Percentiles rank a stretch among this genome's conserved stretches.
Evolutionary conservation across 768 basidiomycete species (phyloP).

Genomic region (Lentinula sp.): DNA sequence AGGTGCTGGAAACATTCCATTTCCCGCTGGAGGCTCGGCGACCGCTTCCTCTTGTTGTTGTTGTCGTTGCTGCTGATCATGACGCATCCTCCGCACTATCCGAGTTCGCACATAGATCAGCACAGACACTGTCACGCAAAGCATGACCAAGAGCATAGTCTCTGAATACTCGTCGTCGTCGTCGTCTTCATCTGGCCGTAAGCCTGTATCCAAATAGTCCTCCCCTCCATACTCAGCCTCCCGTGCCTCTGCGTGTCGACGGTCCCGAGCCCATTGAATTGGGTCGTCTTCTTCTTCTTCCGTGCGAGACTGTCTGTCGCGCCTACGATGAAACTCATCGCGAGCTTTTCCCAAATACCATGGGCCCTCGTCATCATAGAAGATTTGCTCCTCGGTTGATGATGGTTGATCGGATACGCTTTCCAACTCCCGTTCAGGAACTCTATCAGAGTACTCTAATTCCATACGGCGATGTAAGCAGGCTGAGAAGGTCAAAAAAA

Average conservation of each 20-base stretch:
- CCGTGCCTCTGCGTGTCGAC: constrained; percentile 66
- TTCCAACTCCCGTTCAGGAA: constrained; percentile 30
- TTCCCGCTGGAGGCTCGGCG: constrained; percentile 13
- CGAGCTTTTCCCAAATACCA: constrained; percentile 84
- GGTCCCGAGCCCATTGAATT: constrained; percentile 79
- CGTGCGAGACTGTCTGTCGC: constrained; percentile 29
- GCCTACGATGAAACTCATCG: constrained; percentile 66
- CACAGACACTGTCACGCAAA: constrained; percentile 69
- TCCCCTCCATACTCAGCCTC: constrained; percentile 77
- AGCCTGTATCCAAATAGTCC: constrained; percentile 71
- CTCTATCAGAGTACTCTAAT: constrained; percentile 16
- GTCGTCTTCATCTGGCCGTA: constrained; percentile 47
- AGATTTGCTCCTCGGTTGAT: constrained; percentile 28
- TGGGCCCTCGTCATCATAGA: constrained; percentile 47
- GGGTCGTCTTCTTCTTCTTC: constrained; percentile 52
- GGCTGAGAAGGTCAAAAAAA: constrained; percentile 17
- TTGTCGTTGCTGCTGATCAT: constrained; percentile 49
- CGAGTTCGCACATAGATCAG: constrained; percentile 77
- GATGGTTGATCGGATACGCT: constrained; percentile 18
- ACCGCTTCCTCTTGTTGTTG: constrained; percentile 25
- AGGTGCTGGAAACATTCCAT: constrained; percentile 55
- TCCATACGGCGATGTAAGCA: not conserved
- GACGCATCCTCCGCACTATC: constrained; percentile 65
- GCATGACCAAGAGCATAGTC: constrained; percentile 69
- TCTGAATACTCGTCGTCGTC: constrained; percentile 68